Evolutionary conservation across 768 basidiomycete genomes (phyloP).

Genomic region (Termitomyces sp.): DNA sequence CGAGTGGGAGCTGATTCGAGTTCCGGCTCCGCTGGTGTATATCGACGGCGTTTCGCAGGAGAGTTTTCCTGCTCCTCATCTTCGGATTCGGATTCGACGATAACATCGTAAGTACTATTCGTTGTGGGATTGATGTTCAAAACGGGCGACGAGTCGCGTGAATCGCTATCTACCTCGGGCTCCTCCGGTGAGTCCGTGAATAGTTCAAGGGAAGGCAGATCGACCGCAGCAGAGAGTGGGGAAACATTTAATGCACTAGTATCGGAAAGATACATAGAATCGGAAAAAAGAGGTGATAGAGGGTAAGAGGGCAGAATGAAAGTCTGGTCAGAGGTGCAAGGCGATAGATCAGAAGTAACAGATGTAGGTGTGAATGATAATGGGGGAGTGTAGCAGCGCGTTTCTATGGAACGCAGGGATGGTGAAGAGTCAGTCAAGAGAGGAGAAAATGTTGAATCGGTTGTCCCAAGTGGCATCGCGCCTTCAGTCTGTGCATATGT

Average conservation of each 20-base stretch:
- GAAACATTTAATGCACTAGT: not conserved
- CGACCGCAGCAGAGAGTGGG: not conserved
- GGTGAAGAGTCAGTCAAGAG: not conserved
- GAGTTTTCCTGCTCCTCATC: not conserved
- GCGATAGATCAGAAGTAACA: not conserved
- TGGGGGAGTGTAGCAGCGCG: not conserved
- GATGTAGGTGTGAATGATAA: not conserved
- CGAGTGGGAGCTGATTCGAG: not conserved
- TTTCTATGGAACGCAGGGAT: not conserved
- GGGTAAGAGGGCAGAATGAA: not conserved
- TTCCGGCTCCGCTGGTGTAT: not conserved
- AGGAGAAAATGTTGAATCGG: not conserved
- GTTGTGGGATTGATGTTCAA: not conserved
- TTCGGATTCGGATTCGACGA: not conserved
- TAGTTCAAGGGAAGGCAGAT: not conserved
- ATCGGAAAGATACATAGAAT: not conserved
- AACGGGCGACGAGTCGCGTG: not conserved
- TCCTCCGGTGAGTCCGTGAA: not conserved
- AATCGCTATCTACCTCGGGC: not conserved
- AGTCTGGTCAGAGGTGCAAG: not conserved
- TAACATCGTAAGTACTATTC: no score
- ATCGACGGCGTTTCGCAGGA: not conserved
- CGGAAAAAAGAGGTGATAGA: not conserved
- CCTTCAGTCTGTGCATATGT: conserved; percentile 5
- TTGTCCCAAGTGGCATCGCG: not conserved